phyloP scores from a whole-genome alignment of 495 filamentous ascomycete species.

The Podospora didyma region DNA sequence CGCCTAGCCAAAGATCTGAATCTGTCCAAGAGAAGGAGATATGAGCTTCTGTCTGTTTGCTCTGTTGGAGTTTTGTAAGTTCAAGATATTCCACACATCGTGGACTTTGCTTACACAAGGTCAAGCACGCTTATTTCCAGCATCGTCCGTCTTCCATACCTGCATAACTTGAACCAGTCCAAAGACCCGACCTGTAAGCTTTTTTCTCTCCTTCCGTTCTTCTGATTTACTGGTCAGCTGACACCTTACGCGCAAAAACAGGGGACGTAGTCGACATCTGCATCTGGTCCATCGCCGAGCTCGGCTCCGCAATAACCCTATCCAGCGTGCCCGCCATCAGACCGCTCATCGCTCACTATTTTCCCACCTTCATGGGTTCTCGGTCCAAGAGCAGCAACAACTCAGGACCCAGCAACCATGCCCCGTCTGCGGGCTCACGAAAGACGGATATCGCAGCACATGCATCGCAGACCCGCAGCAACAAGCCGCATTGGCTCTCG shows the following conservation, averaged over 20 bases:
- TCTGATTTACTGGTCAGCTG: not conserved
- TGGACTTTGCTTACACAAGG: not conserved
- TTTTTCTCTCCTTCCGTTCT: not conserved
- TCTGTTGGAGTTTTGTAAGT: conserved; percentile 8
- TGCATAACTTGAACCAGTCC: conserved; percentile 7
- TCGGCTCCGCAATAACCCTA: conserved; percentile 8
- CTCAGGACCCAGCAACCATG: not conserved
- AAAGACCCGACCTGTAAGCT: conserved; percentile 7
- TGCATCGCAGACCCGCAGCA: not conserved
- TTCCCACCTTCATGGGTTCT: not conserved
- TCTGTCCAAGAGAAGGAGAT: conserved; percentile 2
- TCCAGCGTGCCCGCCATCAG: conserved; percentile 5
- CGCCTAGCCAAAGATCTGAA: not conserved
- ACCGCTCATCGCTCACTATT: not conserved
- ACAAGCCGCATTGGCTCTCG: not conserved
- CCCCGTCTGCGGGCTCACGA: not conserved
- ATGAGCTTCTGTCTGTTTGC: conserved; percentile 3
- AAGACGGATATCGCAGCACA: not conserved
- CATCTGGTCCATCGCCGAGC: conserved; percentile 10
- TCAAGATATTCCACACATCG: not conserved
- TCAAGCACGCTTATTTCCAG: conserved; percentile 10
- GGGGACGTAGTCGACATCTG: conserved; percentile 11
- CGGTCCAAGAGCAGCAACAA: not conserved
- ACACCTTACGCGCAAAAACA: not conserved
- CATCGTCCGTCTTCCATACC: conserved; percentile 4